phyloP scores from a whole-genome alignment of 2,329 filamentous ascomycete genomes.

The Hypoxylon sp. region DNA sequence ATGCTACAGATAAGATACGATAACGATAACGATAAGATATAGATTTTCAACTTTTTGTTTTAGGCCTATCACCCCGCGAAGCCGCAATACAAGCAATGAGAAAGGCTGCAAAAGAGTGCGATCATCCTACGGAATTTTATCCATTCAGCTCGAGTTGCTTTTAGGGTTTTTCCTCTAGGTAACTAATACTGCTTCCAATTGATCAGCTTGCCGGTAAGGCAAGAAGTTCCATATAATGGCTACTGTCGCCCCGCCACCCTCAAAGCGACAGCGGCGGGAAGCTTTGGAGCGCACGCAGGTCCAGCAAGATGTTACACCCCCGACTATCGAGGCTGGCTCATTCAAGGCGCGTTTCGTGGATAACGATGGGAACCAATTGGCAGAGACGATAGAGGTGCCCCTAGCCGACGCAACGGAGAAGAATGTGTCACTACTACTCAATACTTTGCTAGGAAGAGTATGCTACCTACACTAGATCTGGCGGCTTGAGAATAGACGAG shows the following conservation, averaged over 20 bases:
- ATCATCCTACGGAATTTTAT: neutral
- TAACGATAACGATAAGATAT: conserved; percentile 40
- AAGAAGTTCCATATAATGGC: conserved; percentile 68
- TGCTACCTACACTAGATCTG: conserved; percentile 42
- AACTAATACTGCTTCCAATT: neutral
- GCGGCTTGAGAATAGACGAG: conserved; percentile 4
- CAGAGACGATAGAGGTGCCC: conserved; percentile 79
- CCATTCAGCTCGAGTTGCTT: neutral
- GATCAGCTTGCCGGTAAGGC: neutral
- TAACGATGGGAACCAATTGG: conserved; percentile 77
- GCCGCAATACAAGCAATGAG: conserved; percentile 4
- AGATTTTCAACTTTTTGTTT: conserved; percentile 43
- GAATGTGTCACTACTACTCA: conserved; percentile 88
- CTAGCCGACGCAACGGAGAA: conserved; percentile 88
- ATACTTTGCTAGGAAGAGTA: conserved; percentile 84
- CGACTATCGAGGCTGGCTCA: conserved; percentile 77
- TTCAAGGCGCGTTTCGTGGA: conserved; percentile 91
- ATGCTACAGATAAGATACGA: neutral
- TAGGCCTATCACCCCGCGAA: conserved; percentile 41
- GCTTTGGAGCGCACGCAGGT: conserved; percentile 76
- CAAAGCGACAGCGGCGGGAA: conserved; percentile 86
- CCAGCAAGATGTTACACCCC: conserved; percentile 80
- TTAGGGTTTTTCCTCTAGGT: neutral
- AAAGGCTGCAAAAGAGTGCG: conserved; percentile 10
- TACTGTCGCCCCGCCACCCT: conserved; percentile 84